Evolutionary conservation across 805 yeast species (phyloP).

Genomic region (Candida yuanshanica): DNA sequence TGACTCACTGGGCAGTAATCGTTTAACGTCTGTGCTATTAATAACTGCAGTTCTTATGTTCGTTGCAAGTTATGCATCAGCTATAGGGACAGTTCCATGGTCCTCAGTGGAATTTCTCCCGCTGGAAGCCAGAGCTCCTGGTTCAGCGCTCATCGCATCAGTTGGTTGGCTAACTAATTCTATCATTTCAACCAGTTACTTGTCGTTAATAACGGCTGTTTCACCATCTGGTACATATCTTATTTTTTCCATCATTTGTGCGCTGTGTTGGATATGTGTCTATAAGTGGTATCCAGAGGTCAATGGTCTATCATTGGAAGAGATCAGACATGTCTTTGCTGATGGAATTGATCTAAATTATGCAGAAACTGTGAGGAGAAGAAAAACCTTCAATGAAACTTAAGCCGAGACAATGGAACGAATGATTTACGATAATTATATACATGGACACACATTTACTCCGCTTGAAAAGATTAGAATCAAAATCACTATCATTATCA

Average conservation of each 20-base stretch:
- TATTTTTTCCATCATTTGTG: constrained; percentile 28
- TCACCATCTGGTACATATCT: constrained; percentile 30
- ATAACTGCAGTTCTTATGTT: constrained; percentile 28
- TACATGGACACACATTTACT: no score
- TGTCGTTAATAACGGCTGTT: constrained; percentile 26
- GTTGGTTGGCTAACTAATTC: constrained; percentile 38
- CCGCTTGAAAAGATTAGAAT: no score
- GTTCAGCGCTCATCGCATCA: constrained; percentile 36
- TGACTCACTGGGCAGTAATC: neutral
- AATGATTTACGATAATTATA: no score
- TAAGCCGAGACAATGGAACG: no score
- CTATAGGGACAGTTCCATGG: constrained; percentile 42
- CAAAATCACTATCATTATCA: no score
- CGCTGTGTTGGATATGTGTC: constrained; percentile 34
- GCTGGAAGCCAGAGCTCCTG: constrained; percentile 35
- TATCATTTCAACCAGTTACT: constrained; percentile 30
- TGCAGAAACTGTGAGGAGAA: constrained; percentile 3
- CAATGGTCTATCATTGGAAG: constrained; percentile 38
- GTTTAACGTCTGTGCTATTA: constrained; percentile 8
- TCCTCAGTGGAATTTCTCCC: constrained; percentile 40
- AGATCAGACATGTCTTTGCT: constrained; percentile 34
- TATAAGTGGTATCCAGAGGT: constrained; percentile 39
- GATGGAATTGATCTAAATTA: constrained; percentile 35
- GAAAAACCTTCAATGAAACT: neutral
- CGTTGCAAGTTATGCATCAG: constrained; percentile 39